Base-by-base conservation (phyloP, 306 rosid genomes). In the Luffa acutangula region DNA sequence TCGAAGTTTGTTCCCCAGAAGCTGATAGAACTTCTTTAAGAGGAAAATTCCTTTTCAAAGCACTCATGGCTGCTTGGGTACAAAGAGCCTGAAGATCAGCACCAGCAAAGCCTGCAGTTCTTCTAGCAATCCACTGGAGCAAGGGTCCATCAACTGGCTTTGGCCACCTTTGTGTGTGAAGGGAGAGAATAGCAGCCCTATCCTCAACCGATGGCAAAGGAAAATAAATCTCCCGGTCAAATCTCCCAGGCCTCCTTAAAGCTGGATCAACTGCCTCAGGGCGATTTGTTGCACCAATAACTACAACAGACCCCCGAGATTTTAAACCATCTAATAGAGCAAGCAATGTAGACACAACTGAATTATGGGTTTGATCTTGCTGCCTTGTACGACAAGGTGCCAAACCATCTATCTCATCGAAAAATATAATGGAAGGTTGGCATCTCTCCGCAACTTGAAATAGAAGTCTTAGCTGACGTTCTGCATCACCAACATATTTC, bases 61-160 rank as follows among this genome's bases (percentile, higher is more conserved):
- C 96, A 73, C 82, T 91, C 37, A 95, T 86, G 54, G 97, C 98
- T 48, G 97, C 98, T 86, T 91, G 97, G 34, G 98, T 95, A 87
- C 98, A 95, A 43, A 95, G 98, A 81, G 98, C 97, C 87, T 92
- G 98, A 82, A 95, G 93, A 90, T 92, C 98, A 39, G 98, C 97
- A 82, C 98, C 98, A 74, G 98, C 98, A 87, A 85, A 95, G 75
- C 97, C 98, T 62, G 93, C 86, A 60, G 98, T 95, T 83, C 86
- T 90, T 45, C 80, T 87, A 11, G 98, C 93, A 81, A 95, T 82
- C 96, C 95, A 93, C 86, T 88, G 84, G 76, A 92, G 97, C 83
- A 95, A 83, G 66, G 90, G 82, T 74, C 98, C 98, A 54, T 81
- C 76, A 79, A 87, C 82, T 57, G 92, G 97, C 85, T 95, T 92